Conservation (phyloP, 495 filamentous ascomycete genomes). For the Xylaria acuta region DNA sequence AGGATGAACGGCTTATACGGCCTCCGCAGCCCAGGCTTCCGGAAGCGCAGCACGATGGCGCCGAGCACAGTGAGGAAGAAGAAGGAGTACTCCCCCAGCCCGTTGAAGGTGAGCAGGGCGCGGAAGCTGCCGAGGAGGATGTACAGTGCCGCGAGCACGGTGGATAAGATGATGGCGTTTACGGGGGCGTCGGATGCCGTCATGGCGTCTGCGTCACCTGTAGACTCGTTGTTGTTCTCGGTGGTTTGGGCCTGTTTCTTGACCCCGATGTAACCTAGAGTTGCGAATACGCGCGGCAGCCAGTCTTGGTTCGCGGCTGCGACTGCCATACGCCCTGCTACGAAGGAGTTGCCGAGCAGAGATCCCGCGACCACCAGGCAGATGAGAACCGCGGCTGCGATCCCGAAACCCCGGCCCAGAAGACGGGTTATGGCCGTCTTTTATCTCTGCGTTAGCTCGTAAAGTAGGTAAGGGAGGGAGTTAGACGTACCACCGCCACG, state of each 20-base stretch:
- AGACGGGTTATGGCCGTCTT: conserved; percentile 61
- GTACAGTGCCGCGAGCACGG: conserved; percentile 56
- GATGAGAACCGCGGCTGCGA: conserved; percentile 55
- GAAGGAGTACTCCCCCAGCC: conserved; percentile 62
- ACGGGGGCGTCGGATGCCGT: conserved; percentile 50
- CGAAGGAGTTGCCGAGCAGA: conserved; percentile 62
- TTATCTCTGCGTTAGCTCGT: neutral
- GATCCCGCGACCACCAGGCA: conserved; percentile 61
- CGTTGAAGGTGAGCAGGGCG: conserved; percentile 62
- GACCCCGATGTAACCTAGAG: conserved; percentile 47
- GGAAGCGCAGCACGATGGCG: conserved; percentile 55
- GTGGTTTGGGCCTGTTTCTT: neutral
- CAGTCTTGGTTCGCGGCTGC: conserved; percentile 60
- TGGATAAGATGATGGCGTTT: conserved; percentile 59
- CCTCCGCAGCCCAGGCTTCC: conserved; percentile 52
- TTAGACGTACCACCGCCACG: conserved; percentile 59
- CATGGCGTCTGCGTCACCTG: neutral
- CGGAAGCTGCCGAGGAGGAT: conserved; percentile 64
- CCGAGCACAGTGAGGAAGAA: conserved; percentile 64
- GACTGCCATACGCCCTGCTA: conserved; percentile 61
- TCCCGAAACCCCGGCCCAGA: conserved; percentile 54
- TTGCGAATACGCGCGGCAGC: conserved; percentile 53
- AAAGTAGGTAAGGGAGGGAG: neutral
- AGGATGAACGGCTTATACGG: conserved; percentile 57
- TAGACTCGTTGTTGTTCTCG: neutral